Evolutionary conservation across 2,329 filamentous ascomycete genomes (phyloP), one percentile per base, ranked within the genome.

Genomic region (Chrysoporthe puriensis): DNA sequence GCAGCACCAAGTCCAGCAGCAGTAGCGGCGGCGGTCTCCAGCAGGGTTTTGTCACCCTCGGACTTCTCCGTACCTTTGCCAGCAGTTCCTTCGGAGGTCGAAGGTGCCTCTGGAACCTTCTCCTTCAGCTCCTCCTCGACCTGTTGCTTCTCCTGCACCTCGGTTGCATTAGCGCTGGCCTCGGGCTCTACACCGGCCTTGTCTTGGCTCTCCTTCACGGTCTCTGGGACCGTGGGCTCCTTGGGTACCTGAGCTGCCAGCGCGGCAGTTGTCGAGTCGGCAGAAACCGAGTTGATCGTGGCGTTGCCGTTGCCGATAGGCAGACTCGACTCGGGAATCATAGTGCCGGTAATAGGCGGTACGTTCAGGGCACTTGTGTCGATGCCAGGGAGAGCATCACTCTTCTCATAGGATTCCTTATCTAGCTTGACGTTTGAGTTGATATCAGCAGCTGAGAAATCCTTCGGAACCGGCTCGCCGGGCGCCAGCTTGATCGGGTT

Each of bases 341-440:
- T 82, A 78, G 84, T 89, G 70, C 83, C 85, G 58, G 85, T 82
- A 66, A 90, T 79, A 11, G 84, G 82, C 42, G 88, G 86, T 46
- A 90, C 76, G 66, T 83, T 79, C 34, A 70, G 66, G 21, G 64
- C 62, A 44, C 57, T 63, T 61, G 84, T 80, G 72, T 80, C 78
- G 64, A 82, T 74, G 72, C 85, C 86, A 62, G 85, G 83, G 54
- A 89, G 79, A 67, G 89, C 86, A 74, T 91, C 91, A 71, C 90
- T 89, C 78, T 92, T 92, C 78, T 96, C 91, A 79, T 97, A 98
- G 1, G 93, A 95, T 73, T 89, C 92, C 78, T 93, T 86, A 77
- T 97, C 94, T 26, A 92, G 86, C 74, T 90, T 88, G 75, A 97
- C 86, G 62, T 93, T 90, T 69, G 82, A 82, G 77, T 92, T 90